Evolutionary conservation across 148 eudicot genomes (phyloP).

Genomic region (Hydrangea macrophylla): DNA sequence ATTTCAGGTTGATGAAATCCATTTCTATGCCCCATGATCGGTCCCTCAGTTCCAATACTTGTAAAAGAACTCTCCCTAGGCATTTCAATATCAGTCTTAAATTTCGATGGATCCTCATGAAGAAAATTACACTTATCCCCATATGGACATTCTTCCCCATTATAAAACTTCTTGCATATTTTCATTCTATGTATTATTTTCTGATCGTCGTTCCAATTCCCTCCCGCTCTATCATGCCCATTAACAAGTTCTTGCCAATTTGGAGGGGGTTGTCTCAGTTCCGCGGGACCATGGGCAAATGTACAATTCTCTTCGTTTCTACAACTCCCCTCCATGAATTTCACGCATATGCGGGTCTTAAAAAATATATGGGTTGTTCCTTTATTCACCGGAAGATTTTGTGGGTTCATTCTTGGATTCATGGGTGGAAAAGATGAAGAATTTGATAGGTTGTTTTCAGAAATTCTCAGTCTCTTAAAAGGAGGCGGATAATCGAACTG

Average conservation of each 20-base stretch:
- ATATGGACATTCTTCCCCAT: conserved; percentile 96
- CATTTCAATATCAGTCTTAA: conserved; percentile 28
- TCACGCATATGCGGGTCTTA: conserved; percentile 75
- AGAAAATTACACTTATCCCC: conserved; percentile 84
- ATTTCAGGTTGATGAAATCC: conserved; percentile 37
- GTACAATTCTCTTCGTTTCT: conserved; percentile 74
- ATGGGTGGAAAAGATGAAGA: conserved; percentile 20
- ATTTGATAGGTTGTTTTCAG: conserved; percentile 25
- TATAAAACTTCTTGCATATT: conserved; percentile 80
- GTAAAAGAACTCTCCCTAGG: conserved; percentile 67
- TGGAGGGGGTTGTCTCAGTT: conserved; percentile 78
- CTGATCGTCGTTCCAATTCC: conserved; percentile 75
- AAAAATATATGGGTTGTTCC: conserved; percentile 70
- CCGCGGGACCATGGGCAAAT: conserved; percentile 89
- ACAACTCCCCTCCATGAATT: conserved; percentile 64
- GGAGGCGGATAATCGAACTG: conserved; percentile 46
- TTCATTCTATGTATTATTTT: conserved; percentile 61
- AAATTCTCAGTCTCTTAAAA: conserved; percentile 44
- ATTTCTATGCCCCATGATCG: conserved; percentile 25
- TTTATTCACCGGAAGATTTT: conserved; percentile 37
- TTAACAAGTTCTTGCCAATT: conserved; percentile 86
- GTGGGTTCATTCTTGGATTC: conserved; percentile 30
- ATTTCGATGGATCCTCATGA: conserved; percentile 57
- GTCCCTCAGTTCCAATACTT: conserved; percentile 51
- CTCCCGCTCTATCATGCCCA: conserved; percentile 45